Base-by-base conservation (phyloP, 129 eudicot species). In the Arctium minus region DNA sequence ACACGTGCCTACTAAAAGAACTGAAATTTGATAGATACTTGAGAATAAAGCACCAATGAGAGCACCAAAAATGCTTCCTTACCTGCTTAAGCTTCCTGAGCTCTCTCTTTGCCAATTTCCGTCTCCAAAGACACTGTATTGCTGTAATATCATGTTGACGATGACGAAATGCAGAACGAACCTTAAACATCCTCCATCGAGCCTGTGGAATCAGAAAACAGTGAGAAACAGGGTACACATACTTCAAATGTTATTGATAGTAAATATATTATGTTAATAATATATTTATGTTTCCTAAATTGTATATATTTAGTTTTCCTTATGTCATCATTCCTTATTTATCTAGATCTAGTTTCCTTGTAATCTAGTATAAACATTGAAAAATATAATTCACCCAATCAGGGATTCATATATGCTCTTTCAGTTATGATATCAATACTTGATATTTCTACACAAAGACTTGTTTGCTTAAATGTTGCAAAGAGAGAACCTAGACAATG, bases 61-160 rank as follows among this genome's bases (percentile, higher is more conserved):
- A n/a, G 42, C 69, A 46, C 42, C 32, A 22, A 67, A 29, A 72
- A 18, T 31, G 53, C 46, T 39, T 77, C 33, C 72, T 89, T 74
- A 93, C 99, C 94, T 93, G 77, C 87, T 92, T 96, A 77, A 93
- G 99, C 91, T 79, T 90, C 85, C 92, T 80, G 62, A 96, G 79
- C 84, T 90, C 97, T 85, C 95, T 89, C 86, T 85, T 96, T 6
- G 99, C 99, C 97, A 96, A 60, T 77, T 92, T 93, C 80, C 64
- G 85, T 90, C 99, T 91, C 99, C 99, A 96, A 65, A 91, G 92
- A 82, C 97, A 90, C 80, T 96, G 99, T 79, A 93, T 90, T 53
- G 88, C 91, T 75, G 95, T 86, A 81, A 96, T 96, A 79, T 91
- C 87, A 39, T 86, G 86, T 64, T 93, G 96, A 62, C 97, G 95